A percentile compares a stretch with the other conserved stretches of the same genome.
Conservation (phyloP, 169 alveolate species). For the Eimeria zaria region DNA sequence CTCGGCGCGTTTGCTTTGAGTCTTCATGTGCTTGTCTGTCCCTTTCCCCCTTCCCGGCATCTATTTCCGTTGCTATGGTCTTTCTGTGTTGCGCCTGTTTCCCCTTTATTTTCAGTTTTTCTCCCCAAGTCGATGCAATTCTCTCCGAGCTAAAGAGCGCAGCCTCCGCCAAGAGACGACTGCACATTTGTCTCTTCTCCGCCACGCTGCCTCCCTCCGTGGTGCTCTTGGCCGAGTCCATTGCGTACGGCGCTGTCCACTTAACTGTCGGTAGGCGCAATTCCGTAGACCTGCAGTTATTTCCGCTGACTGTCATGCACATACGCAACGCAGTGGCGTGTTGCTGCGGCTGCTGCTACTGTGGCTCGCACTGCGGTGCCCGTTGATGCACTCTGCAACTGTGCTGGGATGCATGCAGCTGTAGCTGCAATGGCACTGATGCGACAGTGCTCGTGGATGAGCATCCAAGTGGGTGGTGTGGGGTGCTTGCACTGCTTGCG, state of each 20-base stretch:
- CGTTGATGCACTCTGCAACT: neutral
- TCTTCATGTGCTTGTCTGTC: neutral
- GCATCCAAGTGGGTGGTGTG: neutral
- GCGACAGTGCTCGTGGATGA: neutral
- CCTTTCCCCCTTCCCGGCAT: neutral
- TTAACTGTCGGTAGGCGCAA: constrained; percentile 60
- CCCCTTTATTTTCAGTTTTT: constrained; percentile 60
- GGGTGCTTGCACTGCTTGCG: neutral
- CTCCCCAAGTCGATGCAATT: constrained; percentile 81
- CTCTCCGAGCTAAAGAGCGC: constrained; percentile 45
- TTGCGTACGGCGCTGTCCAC: constrained; percentile 63
- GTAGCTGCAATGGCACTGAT: neutral
- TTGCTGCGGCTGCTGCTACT: neutral
- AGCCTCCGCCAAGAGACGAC: neutral
- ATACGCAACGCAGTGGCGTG: neutral
- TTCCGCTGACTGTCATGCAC: neutral
- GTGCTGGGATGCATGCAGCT: neutral
- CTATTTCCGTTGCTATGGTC: neutral
- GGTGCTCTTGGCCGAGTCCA: constrained; percentile 77
- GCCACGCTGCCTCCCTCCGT: constrained; percentile 87
- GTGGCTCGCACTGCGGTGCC: neutral
- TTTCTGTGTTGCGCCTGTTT: neutral
- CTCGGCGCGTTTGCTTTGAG: no score
- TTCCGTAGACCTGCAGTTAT: neutral
- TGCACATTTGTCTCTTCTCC: constrained; percentile 79